These are phyloP conservation scores for Fusarium cicatricum DNA, from an alignment of 2,329 filamentous ascomycete species.

Conservation along the genomic window DNA sequence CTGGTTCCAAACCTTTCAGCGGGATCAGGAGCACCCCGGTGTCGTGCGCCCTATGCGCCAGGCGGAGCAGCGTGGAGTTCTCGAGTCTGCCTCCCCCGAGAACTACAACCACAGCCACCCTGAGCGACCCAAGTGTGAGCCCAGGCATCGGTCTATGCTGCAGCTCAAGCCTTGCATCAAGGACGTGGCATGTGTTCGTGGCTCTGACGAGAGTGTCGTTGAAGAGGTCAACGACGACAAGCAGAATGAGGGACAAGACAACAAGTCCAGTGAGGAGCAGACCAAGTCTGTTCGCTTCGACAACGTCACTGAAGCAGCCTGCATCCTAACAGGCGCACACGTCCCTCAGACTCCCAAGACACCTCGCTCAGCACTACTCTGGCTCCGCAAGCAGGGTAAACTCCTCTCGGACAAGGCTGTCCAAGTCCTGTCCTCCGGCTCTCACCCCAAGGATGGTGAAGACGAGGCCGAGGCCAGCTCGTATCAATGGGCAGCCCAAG, in stretches of 20 bases:
- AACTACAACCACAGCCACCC: neutral
- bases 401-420: neutral
- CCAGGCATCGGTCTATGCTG: neutral
- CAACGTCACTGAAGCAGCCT: neutral
- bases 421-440: neutral
- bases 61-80: neutral
- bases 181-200: neutral
- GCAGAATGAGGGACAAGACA: neutral
- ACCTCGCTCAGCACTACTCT: neutral
- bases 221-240: neutral
- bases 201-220: neutral
- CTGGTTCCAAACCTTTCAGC: neutral
- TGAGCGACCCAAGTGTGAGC: neutral
- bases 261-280: neutral
- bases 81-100: neutral
- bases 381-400: neutral
- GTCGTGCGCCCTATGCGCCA: too few relatives aligned
- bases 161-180: conserved; percentile 7
- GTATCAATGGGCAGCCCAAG: neutral
- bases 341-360: neutral
- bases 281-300: neutral
- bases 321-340: neutral
- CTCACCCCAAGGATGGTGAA: neutral
- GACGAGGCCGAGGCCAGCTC: neutral
- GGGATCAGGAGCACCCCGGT: neutral